Evolutionary conservation across 345 rosid species (phyloP), one percentile per base, ranked within the genome.

Genomic region (Euphorbia pulcherrima): DNA sequence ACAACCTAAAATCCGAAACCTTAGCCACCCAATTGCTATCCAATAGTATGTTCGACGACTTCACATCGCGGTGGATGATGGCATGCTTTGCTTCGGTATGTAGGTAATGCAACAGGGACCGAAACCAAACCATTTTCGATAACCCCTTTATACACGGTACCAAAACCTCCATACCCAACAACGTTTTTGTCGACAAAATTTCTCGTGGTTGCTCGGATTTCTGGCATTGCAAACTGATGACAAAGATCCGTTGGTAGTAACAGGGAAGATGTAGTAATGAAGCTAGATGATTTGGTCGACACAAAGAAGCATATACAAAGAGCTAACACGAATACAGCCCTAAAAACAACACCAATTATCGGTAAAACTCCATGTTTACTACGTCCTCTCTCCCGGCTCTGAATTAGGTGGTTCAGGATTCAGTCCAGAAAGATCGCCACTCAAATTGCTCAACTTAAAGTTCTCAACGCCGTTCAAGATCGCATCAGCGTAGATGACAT

Each of bases 1-100:
- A 85, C 20, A 85, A 64, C 0, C 90, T 87, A 12, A 83, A 83
- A 64, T 82, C 88, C 0, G 86, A 80, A 18, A 86, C 84, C 68
- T 85, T 88, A 16, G 89, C 88, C 1, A 78, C 72, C 71, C 77
- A 83, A 68, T 79, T 75, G 56, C 70, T 79, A 47, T 81, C 89
- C 10, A 85, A 72, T 44, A 85, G 60, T 16, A 85, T 83, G 65
- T 85, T 85, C 1, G 87, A 75, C 0, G 87, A 62, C 70, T 85
- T 85, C n/a, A n/a, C n/a, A n/a, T n/a, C n/a, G n/a, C n/a, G n/a
- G n/a, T n/a, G n/a, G n/a, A n/a, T n/a, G n/a, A 83, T 77, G 35
- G 71, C 48, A n/a, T 81, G 57, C 57, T 72, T 77, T 0, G 78
- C 73, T 8, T 79, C 85, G 5, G 69, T 8, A 54, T 71, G 75